Evolutionary conservation across 2,329 filamentous ascomycete species (phyloP), one percentile per base, ranked within the genome.

Genomic region (Arthrocladium fulminans): DNA sequence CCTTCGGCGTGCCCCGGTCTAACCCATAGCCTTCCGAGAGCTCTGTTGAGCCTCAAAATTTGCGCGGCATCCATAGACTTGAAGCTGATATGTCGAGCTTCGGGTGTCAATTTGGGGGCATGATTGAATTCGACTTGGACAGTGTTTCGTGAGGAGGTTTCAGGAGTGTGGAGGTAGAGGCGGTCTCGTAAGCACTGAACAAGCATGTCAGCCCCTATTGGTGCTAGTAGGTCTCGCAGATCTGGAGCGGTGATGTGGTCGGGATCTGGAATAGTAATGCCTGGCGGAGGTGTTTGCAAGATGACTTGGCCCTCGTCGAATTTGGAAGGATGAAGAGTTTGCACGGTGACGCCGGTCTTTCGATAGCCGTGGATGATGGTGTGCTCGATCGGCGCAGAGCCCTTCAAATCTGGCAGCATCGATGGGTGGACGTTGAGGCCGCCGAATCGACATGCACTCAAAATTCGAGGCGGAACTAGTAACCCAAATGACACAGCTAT

Each of bases 371-470:
- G 68, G 12, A 97, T 72, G 29, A 97, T 73, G n/a, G 86, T 80
- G 65, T 89, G 85, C 54, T 94, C 84, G 12, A 98, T 73, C 0
- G 92, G 92, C 2, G 92, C 87, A 9, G 92, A 79, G 2, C 92
- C 92, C 50, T 41, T 50, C 38, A 54, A 45, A 81, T 92, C 84
- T 3, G 89, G 90, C 12, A 98, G 76, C 23, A 96, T 68, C 0
- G 90, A 97, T 1, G 92, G 92, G 61, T 98, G 92, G 2, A 98
- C 76, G 65, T 98, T 98, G 2, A 98, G 69, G 0, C 92, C 92
- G 37, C 89, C 89, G 67, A 94, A 95, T 58, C 77, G 79, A 20
- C 85, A 79, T 1, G 69, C 69, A 19, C 70, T 70, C 19, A 98
- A 72, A 13, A 97, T 79, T 3, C 87, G 76, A 0, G 76, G 74